These are phyloP conservation scores for Nicotiana obtusifolia DNA, from an alignment of 257 asterid species.

Conservation along the genomic window DNA sequence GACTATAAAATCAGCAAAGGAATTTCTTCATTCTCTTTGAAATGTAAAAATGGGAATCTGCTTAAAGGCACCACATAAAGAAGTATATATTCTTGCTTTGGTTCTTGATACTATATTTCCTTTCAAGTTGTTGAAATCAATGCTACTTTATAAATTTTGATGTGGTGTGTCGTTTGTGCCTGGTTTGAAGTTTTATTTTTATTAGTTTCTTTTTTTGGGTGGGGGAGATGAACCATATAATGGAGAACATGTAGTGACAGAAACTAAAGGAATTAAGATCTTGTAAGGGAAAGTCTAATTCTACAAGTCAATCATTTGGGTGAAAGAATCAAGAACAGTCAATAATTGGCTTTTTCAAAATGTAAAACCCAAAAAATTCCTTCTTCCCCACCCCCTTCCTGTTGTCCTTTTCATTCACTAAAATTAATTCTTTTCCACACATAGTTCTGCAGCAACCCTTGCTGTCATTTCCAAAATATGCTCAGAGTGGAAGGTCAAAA, in stretches of 20 bases:
- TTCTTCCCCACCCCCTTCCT: background rate
- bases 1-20: background rate
- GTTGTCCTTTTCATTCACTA: background rate
- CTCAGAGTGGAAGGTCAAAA: background rate
- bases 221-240: background rate
- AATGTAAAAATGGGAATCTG: constrained; percentile 1
- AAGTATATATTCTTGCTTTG: constrained; percentile 24
- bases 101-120: constrained; percentile 8
- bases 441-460: background rate
- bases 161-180: background rate
- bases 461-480: background rate
- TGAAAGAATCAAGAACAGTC: constrained; percentile 5
- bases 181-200: background rate
- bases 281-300: background rate
- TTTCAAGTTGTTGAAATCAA: constrained; percentile 15
- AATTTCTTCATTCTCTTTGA: background rate
- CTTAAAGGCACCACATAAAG: constrained; percentile 11
- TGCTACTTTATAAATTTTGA: background rate
- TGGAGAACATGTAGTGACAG: background rate
- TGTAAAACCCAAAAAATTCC: background rate
- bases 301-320: background rate
- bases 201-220: background rate
- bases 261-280: background rate
- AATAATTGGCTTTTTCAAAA: background rate
- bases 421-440: background rate